Evolutionary conservation across 1,284 basidiomycete genomes (phyloP).

Genomic region (Cutaneotrichosporon mucoides): DNA sequence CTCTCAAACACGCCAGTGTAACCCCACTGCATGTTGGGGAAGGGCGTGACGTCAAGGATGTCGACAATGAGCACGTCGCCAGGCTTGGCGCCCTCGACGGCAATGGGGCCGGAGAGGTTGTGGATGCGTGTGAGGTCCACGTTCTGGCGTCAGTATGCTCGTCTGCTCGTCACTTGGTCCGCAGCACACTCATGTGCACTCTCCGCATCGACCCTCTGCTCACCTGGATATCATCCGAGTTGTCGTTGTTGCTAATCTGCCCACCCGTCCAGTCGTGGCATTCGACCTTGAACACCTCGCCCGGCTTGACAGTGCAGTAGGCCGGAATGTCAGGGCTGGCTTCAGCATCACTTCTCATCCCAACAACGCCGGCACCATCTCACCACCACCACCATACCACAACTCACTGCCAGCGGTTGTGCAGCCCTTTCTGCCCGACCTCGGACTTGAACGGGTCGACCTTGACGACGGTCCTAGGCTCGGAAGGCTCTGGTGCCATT

Average conservation of each 20-base stretch:
- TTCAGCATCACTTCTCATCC: no score
- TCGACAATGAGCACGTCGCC: conserved; percentile 73
- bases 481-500: conserved; percentile 4
- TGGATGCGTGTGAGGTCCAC: conserved; percentile 57
- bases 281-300: conserved; percentile 66
- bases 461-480: conserved; percentile 23
- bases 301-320: conserved; percentile 29
- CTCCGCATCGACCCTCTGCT: background rate
- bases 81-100: conserved; percentile 68
- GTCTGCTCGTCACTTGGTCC: no score
- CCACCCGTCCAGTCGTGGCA: conserved; percentile 74
- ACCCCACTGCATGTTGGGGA: conserved; percentile 75
- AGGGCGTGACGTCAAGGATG: conserved; percentile 64
- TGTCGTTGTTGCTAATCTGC: conserved; percentile 70
- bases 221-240: conserved; percentile 44
- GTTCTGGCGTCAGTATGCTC: conserved; percentile 44
- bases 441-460: conserved; percentile 35
- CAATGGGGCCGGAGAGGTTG: conserved; percentile 69
- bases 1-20: conserved; percentile 57
- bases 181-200: background rate
- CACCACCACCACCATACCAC: no score
- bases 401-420: conserved; percentile 42
- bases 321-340: conserved; percentile 37
- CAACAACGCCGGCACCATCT: no score
- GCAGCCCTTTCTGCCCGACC: conserved; percentile 26